Conservation (phyloP, 257 asterid species). For the Coffea eugenioides region DNA sequence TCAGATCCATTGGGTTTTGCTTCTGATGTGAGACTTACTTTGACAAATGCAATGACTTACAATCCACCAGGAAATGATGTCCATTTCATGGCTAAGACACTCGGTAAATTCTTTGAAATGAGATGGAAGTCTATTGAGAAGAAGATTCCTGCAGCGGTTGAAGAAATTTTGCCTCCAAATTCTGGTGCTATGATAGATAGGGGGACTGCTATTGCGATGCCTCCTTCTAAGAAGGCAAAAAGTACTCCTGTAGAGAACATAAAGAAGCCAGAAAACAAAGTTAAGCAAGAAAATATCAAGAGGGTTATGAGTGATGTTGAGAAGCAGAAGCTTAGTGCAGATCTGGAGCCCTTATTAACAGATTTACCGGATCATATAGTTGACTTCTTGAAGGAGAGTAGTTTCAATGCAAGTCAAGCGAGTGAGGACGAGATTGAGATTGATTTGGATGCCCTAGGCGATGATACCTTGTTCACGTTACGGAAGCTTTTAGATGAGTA, state of each 20-base stretch:
- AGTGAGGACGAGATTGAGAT: conserved; percentile 87
- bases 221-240: conserved; percentile 62
- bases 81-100: conserved; percentile 55
- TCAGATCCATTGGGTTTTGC: conserved; percentile 59
- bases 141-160: conserved; percentile 40
- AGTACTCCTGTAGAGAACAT: conserved; percentile 24
- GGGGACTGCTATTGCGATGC: conserved; percentile 40
- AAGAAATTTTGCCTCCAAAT: conserved; percentile 40
- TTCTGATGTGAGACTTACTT: conserved; percentile 76
- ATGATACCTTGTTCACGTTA: conserved; percentile 57
- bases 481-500: conserved; percentile 72
- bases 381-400: conserved; percentile 59
- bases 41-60: conserved; percentile 72
- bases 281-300: conserved; percentile 45
- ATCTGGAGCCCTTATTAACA: conserved; percentile 55
- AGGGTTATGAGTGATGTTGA: conserved; percentile 57
- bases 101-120: conserved; percentile 58
- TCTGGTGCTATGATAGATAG: conserved; percentile 45
- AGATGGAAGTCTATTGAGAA: conserved; percentile 76
- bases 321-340: conserved; percentile 56
- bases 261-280: conserved; percentile 38
- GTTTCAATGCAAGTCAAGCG: conserved; percentile 46
- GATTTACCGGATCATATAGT: conserved; percentile 75
- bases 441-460: conserved; percentile 67
- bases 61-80: conserved; percentile 64